phyloP scores from a whole-genome alignment of 106 monocot genomes.

The Vanilla planifolia region DNA sequence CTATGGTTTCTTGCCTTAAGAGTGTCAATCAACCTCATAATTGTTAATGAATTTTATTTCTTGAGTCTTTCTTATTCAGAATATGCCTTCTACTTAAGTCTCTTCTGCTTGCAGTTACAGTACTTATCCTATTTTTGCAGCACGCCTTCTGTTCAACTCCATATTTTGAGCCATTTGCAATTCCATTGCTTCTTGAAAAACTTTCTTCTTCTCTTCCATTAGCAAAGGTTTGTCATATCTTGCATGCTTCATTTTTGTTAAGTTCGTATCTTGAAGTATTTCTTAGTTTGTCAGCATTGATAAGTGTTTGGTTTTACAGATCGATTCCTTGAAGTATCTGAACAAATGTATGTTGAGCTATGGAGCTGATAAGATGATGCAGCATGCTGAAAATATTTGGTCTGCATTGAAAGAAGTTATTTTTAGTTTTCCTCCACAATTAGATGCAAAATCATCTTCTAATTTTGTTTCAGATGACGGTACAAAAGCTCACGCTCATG shows the following conservation, averaged over 20 bases:
- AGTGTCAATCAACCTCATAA: no score
- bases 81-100: no score
- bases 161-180: constrained; percentile 74
- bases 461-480: constrained; percentile 14
- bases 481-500: constrained; percentile 28
- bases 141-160: constrained; percentile 71
- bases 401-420: constrained; percentile 62
- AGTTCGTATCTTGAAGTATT: not conserved
- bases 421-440: constrained; percentile 24
- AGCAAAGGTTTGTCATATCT: constrained; percentile 68
- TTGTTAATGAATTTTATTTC: no score
- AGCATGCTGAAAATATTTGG: constrained; percentile 71
- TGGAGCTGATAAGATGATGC: constrained; percentile 60
- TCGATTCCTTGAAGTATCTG: constrained; percentile 96
- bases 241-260: not conserved
- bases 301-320: constrained; percentile 36
- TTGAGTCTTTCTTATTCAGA: no score
- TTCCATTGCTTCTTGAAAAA: constrained; percentile 89
- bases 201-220: constrained; percentile 82
- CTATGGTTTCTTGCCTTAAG: no score
- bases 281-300: not conserved
- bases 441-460: constrained; percentile 6
- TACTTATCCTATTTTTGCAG: no score
- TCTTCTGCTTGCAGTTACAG: not conserved
- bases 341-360: constrained; percentile 53